Percentiles rank a stretch among this genome's conserved stretches.
These are phyloP conservation scores for Dunaliella sp. DNA, from an alignment of 139 green algal genomes.

Conservation along the genomic window DNA sequence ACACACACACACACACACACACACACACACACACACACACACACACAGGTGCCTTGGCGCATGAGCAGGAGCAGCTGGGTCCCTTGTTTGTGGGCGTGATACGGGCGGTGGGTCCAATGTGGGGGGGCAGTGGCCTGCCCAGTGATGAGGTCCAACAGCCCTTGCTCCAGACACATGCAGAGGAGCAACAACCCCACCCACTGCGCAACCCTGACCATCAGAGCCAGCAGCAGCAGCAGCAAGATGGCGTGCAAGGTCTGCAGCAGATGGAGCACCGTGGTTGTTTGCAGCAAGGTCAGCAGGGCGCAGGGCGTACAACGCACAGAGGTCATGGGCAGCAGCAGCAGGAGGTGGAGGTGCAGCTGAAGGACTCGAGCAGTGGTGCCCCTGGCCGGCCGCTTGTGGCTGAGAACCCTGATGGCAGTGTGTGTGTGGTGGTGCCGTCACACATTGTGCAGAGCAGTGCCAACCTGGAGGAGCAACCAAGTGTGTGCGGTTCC, in stretches of 20 bases:
- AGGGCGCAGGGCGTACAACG: too few species aligned
- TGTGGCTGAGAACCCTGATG: neutral
- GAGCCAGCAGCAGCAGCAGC: neutral
- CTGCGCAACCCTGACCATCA: neutral
- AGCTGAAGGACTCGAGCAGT: neutral
- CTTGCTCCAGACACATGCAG: neutral
- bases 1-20: too few species aligned
- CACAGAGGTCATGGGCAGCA: neutral
- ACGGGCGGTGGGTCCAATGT: neutral
- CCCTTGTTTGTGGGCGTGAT: neutral
- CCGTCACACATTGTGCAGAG: neutral
- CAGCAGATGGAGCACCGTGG: too few species aligned
- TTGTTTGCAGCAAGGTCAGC: too few species aligned
- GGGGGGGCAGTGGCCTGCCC: neutral
- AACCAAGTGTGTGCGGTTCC: neutral
- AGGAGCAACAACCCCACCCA: neutral
- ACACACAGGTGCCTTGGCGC: neutral
- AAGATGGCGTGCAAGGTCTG: too few species aligned
- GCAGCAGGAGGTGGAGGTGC: neutral
- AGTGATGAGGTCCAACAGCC: neutral
- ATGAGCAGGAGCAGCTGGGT: neutral
- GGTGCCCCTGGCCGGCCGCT: neutral
- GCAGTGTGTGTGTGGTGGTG: neutral
- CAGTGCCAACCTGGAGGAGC: neutral
- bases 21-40: neutral